A percentile compares a stretch with the other conserved stretches of the same genome.
Evolutionary conservation across 2,329 filamentous ascomycete species (phyloP).

Genomic region (Escovopsis sp.): DNA sequence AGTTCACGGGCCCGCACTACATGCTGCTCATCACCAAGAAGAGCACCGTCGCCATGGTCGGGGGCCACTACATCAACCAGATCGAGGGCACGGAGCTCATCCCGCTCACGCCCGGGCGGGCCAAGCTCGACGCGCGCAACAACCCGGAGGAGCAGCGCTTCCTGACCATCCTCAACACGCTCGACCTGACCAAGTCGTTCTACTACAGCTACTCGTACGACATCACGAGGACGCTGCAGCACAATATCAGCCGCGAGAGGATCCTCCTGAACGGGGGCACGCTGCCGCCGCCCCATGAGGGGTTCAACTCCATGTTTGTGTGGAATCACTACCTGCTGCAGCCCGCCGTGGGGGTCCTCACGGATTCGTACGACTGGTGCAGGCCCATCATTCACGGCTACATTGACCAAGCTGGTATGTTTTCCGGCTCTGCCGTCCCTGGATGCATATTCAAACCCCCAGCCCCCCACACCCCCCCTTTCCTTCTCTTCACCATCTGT

Average conservation of each 20-base stretch:
- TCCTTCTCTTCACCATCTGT: neutral
- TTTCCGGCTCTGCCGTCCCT: no score
- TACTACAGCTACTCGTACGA: slow-evolving; percentile 99
- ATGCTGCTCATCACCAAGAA: slow-evolving; percentile 95
- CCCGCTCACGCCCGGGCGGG: slow-evolving; percentile 62
- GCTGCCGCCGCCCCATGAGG: slow-evolving; percentile 40
- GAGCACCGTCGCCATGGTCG: slow-evolving; percentile 89
- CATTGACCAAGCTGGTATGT: slow-evolving; percentile 63
- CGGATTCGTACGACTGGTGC: slow-evolving; percentile 88
- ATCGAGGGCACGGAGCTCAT: slow-evolving; percentile 88
- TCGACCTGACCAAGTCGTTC: slow-evolving; percentile 82
- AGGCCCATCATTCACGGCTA: slow-evolving; percentile 91
- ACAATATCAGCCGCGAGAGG: slow-evolving; percentile 76
- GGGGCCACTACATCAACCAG: slow-evolving; percentile 91
- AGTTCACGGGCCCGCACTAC: slow-evolving; percentile 91
- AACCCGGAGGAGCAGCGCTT: slow-evolving; percentile 73
- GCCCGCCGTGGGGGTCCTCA: slow-evolving; percentile 54
- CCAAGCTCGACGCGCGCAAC: slow-evolving; percentile 62
- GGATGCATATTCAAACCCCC: no score
- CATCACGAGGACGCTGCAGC: slow-evolving; percentile 78
- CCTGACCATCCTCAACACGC: slow-evolving; percentile 72
- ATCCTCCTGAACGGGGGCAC: slow-evolving; percentile 50
- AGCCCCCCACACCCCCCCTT: neutral
- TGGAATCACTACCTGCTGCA: slow-evolving; percentile 88
- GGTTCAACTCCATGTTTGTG: slow-evolving; percentile 91